Conservation (phyloP, 2,329 filamentous ascomycete species). For the Fusarium lyarnte region DNA sequence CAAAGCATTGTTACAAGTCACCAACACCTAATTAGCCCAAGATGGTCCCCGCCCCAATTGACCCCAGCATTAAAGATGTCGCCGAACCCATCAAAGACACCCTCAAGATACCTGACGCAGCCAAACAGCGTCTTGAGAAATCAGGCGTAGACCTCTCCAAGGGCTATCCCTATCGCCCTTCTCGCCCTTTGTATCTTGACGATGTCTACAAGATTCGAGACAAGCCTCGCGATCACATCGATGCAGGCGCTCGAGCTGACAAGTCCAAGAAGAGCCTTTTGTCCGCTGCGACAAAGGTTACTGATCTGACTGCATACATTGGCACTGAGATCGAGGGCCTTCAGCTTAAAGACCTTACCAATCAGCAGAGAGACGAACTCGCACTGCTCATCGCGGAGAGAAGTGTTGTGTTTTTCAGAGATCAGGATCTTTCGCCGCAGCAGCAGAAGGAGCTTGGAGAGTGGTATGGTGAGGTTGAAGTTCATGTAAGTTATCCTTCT, state of each 20-base stretch:
- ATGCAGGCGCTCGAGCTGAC: constrained; percentile 72
- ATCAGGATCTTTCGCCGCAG: constrained; percentile 69
- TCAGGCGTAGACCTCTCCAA: constrained; percentile 74
- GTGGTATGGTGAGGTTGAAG: constrained; percentile 71
- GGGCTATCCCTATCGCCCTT: constrained; percentile 77
- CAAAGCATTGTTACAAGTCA: accelerated
- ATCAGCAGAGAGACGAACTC: constrained; percentile 69
- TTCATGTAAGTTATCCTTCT: constrained; percentile 61
- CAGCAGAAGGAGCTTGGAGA: constrained; percentile 71
- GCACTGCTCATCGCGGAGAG: constrained; percentile 70
- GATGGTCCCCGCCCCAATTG: constrained; percentile 68
- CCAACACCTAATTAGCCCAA: neutral
- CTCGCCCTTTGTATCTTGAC: constrained; percentile 73
- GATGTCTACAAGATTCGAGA: constrained; percentile 74
- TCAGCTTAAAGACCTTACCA: constrained; percentile 69
- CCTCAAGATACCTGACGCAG: constrained; percentile 66
- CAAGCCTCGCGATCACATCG: constrained; percentile 62
- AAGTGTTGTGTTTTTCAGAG: constrained; percentile 73
- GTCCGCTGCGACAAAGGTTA: constrained; percentile 69
- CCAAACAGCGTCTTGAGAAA: constrained; percentile 69
- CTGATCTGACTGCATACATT: constrained; percentile 68
- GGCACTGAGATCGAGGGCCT: constrained; percentile 72
- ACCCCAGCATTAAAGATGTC: constrained; percentile 70
- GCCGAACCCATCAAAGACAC: constrained; percentile 71
- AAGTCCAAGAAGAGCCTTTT: constrained; percentile 70